Evolutionary conservation across 768 basidiomycete genomes (phyloP).

Genomic region (Neoboletus subvelutipes): DNA sequence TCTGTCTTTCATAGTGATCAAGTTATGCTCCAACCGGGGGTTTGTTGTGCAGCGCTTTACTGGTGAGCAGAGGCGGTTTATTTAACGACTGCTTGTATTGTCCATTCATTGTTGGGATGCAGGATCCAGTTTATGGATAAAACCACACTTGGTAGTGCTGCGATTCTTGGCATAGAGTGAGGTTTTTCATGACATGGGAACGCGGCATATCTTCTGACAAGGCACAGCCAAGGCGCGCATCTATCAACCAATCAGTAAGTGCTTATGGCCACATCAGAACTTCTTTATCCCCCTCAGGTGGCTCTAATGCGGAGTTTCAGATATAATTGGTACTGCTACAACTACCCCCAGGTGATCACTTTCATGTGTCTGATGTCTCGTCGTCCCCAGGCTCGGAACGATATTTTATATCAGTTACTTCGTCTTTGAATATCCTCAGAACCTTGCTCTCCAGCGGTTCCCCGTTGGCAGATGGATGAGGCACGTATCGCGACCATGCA

Average conservation of each 20-base stretch:
- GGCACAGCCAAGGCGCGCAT: conserved; percentile 53
- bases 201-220: not conserved
- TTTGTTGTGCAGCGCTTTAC: conserved; percentile 45
- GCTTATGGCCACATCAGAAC: not conserved
- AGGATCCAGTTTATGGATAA: conserved; percentile 84
- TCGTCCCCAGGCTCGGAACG: conserved; percentile 59
- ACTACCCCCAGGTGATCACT: not conserved
- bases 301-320: conserved; percentile 30
- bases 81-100: not conserved
- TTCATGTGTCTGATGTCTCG: not conserved
- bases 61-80: conserved; percentile 35
- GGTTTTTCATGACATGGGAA: conserved; percentile 10
- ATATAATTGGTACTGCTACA: conserved; percentile 58
- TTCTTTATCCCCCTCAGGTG: not conserved
- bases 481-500: conserved; percentile 32
- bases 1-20: not conserved
- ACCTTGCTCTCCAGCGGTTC: conserved; percentile 66
- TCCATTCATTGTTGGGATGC: not conserved
- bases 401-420: conserved; percentile 74
- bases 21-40: not conserved
- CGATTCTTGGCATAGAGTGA: conserved; percentile 70
- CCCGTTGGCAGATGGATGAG: conserved; percentile 84
- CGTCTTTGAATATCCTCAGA: conserved; percentile 72
- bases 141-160: conserved; percentile 63
- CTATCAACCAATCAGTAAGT: conserved; percentile 64